A percentile compares a stretch with the other conserved stretches of the same genome.
Conservation (phyloP, 495 filamentous ascomycete species). For the Oleoguttula mirabilis region DNA sequence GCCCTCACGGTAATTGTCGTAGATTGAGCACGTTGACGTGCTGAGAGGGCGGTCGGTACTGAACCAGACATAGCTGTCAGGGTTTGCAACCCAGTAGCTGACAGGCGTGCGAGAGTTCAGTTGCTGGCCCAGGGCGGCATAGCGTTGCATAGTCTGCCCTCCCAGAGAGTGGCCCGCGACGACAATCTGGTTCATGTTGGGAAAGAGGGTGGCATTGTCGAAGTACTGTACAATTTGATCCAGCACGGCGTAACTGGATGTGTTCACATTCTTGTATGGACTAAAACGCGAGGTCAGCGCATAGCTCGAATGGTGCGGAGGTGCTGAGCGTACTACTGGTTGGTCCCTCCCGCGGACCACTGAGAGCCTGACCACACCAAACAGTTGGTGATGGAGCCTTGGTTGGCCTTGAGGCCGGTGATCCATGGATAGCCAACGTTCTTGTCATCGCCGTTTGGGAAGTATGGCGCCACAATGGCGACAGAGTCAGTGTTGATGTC, state of each 20-base stretch:
- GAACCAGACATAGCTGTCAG: constrained; percentile 19
- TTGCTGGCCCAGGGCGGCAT: constrained; percentile 16
- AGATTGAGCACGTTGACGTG: constrained; percentile 13
- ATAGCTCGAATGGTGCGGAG: too few relatives aligned
- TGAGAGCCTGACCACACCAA: constrained; percentile 21
- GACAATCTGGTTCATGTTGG: constrained; percentile 20
- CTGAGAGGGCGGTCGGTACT: constrained; percentile 9
- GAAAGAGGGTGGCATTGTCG: constrained; percentile 16
- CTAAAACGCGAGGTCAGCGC: too few relatives aligned
- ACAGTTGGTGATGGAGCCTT: constrained; percentile 15
- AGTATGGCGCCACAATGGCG: constrained; percentile 17
- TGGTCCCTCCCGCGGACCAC: constrained; percentile 18
- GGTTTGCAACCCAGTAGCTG: constrained; percentile 18
- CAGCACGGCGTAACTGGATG: constrained; percentile 14
- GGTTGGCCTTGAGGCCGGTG: constrained; percentile 9
- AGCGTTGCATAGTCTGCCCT: constrained; percentile 16
- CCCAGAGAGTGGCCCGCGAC: constrained; percentile 19
- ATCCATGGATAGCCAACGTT: constrained; percentile 17
- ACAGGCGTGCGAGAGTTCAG: constrained; percentile 10
- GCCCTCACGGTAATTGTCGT: constrained; percentile 19
- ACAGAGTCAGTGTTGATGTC: constrained; percentile 15
- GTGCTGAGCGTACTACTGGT: too few relatives aligned
- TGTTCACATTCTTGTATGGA: constrained; percentile 1
- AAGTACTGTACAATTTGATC: constrained; percentile 21
- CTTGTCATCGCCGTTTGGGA: constrained; percentile 21